Percentiles rank a stretch among this genome's conserved stretches.
These are phyloP conservation scores for Eucalyptus microcorys DNA, from an alignment of 345 rosid genomes.

Conservation along the genomic window DNA sequence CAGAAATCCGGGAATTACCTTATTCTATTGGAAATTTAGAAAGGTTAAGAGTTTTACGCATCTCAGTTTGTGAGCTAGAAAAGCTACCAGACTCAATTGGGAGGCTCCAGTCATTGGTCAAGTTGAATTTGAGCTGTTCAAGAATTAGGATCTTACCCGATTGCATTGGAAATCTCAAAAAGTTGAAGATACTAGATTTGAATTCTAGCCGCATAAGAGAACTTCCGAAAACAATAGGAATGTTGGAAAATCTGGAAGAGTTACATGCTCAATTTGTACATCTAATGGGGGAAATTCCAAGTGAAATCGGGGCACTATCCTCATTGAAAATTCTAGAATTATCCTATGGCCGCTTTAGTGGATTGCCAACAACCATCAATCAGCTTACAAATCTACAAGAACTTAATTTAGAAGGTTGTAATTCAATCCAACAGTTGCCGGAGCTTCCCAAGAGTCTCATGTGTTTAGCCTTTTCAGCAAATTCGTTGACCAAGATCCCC, in stretches of 20 bases:
- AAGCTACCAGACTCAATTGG: neutral
- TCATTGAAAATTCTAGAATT: neutral
- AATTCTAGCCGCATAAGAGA: neutral
- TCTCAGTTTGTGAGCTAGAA: accelerated
- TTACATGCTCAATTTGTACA: neutral
- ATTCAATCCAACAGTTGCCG: neutral
- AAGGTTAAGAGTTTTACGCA: neutral
- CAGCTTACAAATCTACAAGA: neutral
- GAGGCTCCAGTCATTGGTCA: neutral
- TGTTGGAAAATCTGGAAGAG: neutral
- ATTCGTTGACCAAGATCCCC: neutral
- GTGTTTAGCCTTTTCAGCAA: neutral
- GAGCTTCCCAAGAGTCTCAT: neutral
- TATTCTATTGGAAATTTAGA: neutral
- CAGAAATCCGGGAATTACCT: neutral
- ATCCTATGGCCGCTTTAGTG: neutral
- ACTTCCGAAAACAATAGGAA: neutral
- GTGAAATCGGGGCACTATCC: neutral
- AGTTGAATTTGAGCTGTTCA: neutral
- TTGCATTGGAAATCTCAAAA: neutral
- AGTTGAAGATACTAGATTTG: neutral
- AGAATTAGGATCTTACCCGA: neutral
- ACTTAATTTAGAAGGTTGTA: neutral
- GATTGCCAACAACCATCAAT: neutral
- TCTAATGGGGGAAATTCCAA: neutral